A percentile compares a stretch with the other conserved stretches of the same genome.
Evolutionary conservation across 2,329 filamentous ascomycete species (phyloP).

Genomic region (Fusarium stilboides): DNA sequence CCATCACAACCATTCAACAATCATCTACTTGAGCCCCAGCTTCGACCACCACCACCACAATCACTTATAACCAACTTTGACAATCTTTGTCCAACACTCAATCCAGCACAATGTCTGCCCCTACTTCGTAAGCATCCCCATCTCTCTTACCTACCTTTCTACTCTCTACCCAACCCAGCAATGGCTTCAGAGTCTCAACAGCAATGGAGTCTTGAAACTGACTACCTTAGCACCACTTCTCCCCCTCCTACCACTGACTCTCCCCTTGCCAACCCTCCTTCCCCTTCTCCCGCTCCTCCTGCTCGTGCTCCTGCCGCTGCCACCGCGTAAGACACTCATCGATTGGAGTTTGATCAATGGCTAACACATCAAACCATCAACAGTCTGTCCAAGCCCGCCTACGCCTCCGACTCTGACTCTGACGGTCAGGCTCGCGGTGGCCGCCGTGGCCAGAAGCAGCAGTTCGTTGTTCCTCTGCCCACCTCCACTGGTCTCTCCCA

Average conservation of each 20-base stretch:
- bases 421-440: constrained; percentile 52
- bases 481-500: constrained; percentile 57
- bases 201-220: constrained; percentile 40
- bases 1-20: constrained; percentile 44
- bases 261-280: constrained; percentile 43
- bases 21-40: constrained; percentile 45
- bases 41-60: constrained; percentile 31
- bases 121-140: constrained; percentile 44
- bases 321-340: constrained; percentile 41
- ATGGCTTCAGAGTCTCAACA: constrained; percentile 16
- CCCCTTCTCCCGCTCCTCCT: constrained; percentile 39
- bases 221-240: constrained; percentile 42
- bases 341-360: not conserved
- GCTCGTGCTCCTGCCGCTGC: constrained; percentile 30
- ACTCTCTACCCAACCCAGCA: not conserved
- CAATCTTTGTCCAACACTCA: constrained; percentile 38
- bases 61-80: constrained; percentile 28
- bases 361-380: constrained; percentile 27
- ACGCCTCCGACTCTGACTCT: constrained; percentile 52
- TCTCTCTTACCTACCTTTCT: not conserved
- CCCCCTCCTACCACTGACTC: constrained; percentile 41
- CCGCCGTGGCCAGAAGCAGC: constrained; percentile 47
- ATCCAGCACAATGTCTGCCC: constrained; percentile 49
- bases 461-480: constrained; percentile 51
- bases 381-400: constrained; percentile 51